Evolutionary conservation across 208 protist genomes (phyloP).

Genomic region (Crithidia expoeki): DNA sequence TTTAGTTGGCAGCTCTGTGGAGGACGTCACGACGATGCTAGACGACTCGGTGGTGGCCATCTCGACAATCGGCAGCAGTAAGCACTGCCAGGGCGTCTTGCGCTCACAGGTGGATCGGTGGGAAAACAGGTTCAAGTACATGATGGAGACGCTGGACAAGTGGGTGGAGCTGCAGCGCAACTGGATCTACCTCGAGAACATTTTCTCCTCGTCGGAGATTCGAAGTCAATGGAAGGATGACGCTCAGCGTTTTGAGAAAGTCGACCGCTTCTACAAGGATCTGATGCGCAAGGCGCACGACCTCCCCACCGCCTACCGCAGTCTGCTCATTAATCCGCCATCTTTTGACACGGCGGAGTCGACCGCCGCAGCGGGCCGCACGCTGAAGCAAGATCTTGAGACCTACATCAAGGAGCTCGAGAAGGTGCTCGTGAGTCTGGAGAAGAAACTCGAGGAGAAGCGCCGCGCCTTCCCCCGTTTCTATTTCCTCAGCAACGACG

Average conservation of each 20-base stretch:
- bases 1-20: slow-evolving; percentile 87
- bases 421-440: slow-evolving; percentile 93
- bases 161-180: slow-evolving; percentile 96
- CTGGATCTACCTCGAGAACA: slow-evolving; percentile 97
- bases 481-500: slow-evolving; percentile 97
- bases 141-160: slow-evolving; percentile 93
- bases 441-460: slow-evolving; percentile 97
- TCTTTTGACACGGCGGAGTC: slow-evolving; percentile 66
- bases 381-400: slow-evolving; percentile 85
- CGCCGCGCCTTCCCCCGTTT: slow-evolving; percentile 96
- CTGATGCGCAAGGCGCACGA: slow-evolving; percentile 94
- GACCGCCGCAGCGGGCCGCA: slow-evolving; percentile 38
- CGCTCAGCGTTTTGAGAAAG: slow-evolving; percentile 94
- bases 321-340: slow-evolving; percentile 86
- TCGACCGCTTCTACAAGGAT: slow-evolving; percentile 95
- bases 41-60: slow-evolving; percentile 93
- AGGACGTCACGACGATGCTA: slow-evolving; percentile 93
- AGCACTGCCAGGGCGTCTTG: slow-evolving; percentile 92
- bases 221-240: slow-evolving; percentile 96
- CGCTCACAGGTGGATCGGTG: slow-evolving; percentile 94
- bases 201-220: slow-evolving; percentile 96
- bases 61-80: slow-evolving; percentile 93
- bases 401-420: slow-evolving; percentile 94
- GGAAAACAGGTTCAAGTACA: slow-evolving; percentile 93
- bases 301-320: slow-evolving; percentile 89